phyloP scores from a whole-genome alignment of 1,284 basidiomycete genomes.

The Abortiporus biennis region DNA sequence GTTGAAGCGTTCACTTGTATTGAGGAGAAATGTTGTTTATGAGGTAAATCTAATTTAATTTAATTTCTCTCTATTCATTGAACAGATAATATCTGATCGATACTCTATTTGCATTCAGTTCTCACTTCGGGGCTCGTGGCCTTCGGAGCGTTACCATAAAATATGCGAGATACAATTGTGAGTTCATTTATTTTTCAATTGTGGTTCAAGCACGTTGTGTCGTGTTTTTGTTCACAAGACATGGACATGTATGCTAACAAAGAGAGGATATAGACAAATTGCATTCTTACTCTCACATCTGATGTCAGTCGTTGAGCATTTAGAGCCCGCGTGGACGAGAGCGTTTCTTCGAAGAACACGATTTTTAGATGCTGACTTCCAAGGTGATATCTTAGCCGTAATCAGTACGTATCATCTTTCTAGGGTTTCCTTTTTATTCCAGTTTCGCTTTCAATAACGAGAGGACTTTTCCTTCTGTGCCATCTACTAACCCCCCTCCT shows the following conservation, averaged over 20 bases:
- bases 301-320: constrained; percentile 54
- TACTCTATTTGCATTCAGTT: constrained; percentile 42
- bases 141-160: constrained; percentile 57
- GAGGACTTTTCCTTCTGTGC: too few species aligned
- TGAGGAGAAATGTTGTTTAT: constrained; percentile 57
- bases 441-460: too few species aligned
- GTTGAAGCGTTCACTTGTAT: constrained; percentile 46
- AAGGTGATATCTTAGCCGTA: constrained; percentile 79
- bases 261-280: constrained; percentile 53
- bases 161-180: constrained; percentile 63
- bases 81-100: too few species aligned
- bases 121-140: constrained; percentile 66
- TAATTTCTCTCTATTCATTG: background rate
- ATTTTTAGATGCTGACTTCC: constrained; percentile 74
- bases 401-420: constrained; percentile 48
- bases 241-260: constrained; percentile 43
- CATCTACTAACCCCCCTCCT: background rate
- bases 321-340: constrained; percentile 68
- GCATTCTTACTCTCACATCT: constrained; percentile 59
- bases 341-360: constrained; percentile 75
- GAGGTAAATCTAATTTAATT: constrained; percentile 39
- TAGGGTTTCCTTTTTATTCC: background rate
- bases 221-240: constrained; percentile 29
- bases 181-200: too few species aligned
- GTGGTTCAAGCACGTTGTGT: background rate